phyloP scores from a whole-genome alignment of 208 protist genomes.

The Tritrichomonas foetus region DNA sequence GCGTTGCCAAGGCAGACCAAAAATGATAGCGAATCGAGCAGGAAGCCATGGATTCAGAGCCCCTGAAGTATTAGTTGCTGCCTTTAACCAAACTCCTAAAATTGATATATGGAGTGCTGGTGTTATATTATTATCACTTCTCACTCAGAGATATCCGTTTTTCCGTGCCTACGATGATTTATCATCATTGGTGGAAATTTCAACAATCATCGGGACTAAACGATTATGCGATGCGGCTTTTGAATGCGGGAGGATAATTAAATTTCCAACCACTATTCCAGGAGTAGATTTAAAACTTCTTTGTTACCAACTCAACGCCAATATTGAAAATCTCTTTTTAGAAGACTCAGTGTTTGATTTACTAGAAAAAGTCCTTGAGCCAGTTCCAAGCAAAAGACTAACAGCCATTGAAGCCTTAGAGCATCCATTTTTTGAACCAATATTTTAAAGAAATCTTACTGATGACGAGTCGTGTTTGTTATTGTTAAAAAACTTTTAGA shows the following conservation, averaged over 20 bases:
- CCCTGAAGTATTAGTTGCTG: conserved; percentile 43
- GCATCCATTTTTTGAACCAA: neutral
- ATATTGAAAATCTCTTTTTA: neutral
- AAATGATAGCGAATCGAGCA: conserved; percentile 34
- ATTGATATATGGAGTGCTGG: conserved; percentile 50
- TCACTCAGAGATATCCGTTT: conserved; percentile 46
- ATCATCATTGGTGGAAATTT: conserved; percentile 38
- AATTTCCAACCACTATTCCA: neutral
- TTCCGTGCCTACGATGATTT: conserved; percentile 47
- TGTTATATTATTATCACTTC: conserved; percentile 42
- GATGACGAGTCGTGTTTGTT: too few relatives aligned
- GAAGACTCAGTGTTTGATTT: neutral
- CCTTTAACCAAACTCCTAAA: conserved; percentile 37
- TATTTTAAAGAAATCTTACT: too few relatives aligned
- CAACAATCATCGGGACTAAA: neutral
- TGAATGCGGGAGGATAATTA: neutral
- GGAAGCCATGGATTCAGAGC: conserved; percentile 45
- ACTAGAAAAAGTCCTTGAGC: neutral
- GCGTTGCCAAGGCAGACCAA: neutral
- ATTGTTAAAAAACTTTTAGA: too few relatives aligned
- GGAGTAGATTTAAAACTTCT: neutral
- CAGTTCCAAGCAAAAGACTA: neutral
- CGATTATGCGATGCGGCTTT: neutral
- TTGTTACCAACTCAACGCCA: neutral
- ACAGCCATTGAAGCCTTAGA: neutral